Percentiles rank a stretch among this genome's conserved stretches.
These are phyloP conservation scores for Evernia prunastri DNA, from an alignment of 495 filamentous ascomycete species.

Conservation along the genomic window DNA sequence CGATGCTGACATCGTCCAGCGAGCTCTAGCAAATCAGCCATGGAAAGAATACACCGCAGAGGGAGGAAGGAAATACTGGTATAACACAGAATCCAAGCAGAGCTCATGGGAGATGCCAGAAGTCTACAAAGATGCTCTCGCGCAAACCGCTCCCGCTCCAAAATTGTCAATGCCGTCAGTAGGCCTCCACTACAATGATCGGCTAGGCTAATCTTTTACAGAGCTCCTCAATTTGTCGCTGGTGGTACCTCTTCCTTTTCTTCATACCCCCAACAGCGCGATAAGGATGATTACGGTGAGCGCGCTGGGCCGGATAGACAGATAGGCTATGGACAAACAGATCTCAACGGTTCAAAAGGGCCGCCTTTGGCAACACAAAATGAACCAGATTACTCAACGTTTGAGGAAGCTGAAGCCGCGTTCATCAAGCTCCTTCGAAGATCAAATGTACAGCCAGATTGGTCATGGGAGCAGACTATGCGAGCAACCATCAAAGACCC, in stretches of 20 bases:
- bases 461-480: slow-evolving; percentile 89
- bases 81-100: slow-evolving; percentile 82
- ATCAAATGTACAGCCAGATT: slow-evolving; percentile 78
- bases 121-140: slow-evolving; percentile 64
- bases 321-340: slow-evolving; percentile 50
- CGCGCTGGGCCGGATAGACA: slow-evolving; percentile 59
- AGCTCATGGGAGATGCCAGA: slow-evolving; percentile 95
- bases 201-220: slow-evolving; percentile 34
- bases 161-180: slow-evolving; percentile 56
- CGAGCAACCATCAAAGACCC: slow-evolving; percentile 85
- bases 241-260: slow-evolving; percentile 53
- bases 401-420: slow-evolving; percentile 89
- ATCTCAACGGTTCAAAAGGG: slow-evolving; percentile 54
- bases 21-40: slow-evolving; percentile 72
- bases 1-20: slow-evolving; percentile 40
- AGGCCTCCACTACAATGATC: slow-evolving; percentile 10
- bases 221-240: slow-evolving; percentile 61
- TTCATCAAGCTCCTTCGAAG: slow-evolving; percentile 88
- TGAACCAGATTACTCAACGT: slow-evolving; percentile 76
- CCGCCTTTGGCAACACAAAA: slow-evolving; percentile 56
- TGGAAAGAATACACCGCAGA: slow-evolving; percentile 91
- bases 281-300: slow-evolving; percentile 51
- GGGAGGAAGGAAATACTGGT: slow-evolving; percentile 88
- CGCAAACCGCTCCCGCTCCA: slow-evolving; percentile 46
- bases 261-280: slow-evolving; percentile 41